Base-by-base conservation (phyloP, 2,329 filamentous ascomycete genomes). In the Phoma sp. region DNA sequence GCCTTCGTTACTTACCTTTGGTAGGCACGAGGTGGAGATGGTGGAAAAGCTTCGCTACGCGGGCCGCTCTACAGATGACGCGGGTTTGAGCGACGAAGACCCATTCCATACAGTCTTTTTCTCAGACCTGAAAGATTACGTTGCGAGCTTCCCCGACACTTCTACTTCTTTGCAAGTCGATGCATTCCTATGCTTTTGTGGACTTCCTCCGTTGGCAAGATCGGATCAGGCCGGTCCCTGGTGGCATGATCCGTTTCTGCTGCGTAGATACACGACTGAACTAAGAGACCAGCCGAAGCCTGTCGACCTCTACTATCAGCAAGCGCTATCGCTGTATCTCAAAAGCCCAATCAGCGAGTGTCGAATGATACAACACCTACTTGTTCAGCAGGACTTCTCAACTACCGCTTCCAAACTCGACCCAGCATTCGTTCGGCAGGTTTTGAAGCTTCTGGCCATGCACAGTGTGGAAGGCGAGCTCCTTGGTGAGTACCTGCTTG, bases 71-170 rank as follows among this genome's bases (percentile, higher is more conserved):
- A 79, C 89, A 56, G 91, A 97, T 69, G 86, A 91, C 24, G 82
- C 85, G 2, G 84, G 18, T 18, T 18, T 18, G 18, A 18, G 83
- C 13, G 88, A 91, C 59, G 88, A 93, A 54, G 93, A 97, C 66
- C 89, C 91, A 0, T 96, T 89, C 61, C 84, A 92, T 32, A 85
- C 95, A 3, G 83, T 96, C 40, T 84, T 97, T 67, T 92, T 87
- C 62, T 84, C 86, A 0, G 95, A 98, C 69, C 79, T 97, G 18
- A 77, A 85, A 57, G 80, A 83, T 0, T 80, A 89, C 25, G 68
- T 96, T 2, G 76, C 86, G 29, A 65, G 76, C 48, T 4, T 68
- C 68, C 24, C 61, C 80, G 50, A 55, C 55, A 41, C 68, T 2
- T 67, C 83, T 1, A 73, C 70, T 7, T 65, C 72, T 8, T 70